These are phyloP conservation scores for Daldinia decipiens DNA, from an alignment of 495 filamentous ascomycete species.

Conservation along the genomic window DNA sequence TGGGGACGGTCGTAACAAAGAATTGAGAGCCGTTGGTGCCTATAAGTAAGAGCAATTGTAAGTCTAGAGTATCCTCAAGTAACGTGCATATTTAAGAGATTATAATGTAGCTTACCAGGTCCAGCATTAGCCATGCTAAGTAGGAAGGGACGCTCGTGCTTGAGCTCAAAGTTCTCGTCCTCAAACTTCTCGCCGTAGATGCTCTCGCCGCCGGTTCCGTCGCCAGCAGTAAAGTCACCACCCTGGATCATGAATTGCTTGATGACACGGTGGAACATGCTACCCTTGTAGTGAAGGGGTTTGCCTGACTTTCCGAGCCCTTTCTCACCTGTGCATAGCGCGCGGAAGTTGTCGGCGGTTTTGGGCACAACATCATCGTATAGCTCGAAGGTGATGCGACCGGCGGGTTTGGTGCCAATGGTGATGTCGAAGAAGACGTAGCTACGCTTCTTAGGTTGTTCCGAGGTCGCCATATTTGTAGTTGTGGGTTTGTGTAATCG, in stretches of 20 bases:
- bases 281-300: conserved; percentile 90
- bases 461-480: conserved; percentile 48
- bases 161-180: conserved; percentile 94
- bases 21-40: conserved; percentile 97
- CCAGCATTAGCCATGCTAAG: conserved; percentile 98
- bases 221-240: conserved; percentile 94
- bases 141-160: conserved; percentile 94
- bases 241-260: conserved; percentile 99
- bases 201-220: conserved; percentile 95
- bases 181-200: conserved; percentile 99
- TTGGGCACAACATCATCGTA: conserved; percentile 93
- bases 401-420: conserved; percentile 74
- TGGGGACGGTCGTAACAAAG: conserved; percentile 94
- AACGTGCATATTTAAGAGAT: background rate
- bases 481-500: background rate
- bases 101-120: conserved; percentile 69
- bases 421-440: conserved; percentile 91
- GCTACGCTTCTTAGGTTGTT: conserved; percentile 63
- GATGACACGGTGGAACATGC: conserved; percentile 94
- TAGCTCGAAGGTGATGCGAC: conserved; percentile 84
- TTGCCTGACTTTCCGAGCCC: conserved; percentile 84
- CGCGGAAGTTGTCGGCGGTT: conserved; percentile 95
- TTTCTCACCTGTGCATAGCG: conserved; percentile 92
- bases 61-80: background rate
- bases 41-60: conserved; percentile 17